Evolutionary conservation across 2,329 filamentous ascomycete genomes (phyloP).

Genomic region (Aspergillus vadensis): DNA sequence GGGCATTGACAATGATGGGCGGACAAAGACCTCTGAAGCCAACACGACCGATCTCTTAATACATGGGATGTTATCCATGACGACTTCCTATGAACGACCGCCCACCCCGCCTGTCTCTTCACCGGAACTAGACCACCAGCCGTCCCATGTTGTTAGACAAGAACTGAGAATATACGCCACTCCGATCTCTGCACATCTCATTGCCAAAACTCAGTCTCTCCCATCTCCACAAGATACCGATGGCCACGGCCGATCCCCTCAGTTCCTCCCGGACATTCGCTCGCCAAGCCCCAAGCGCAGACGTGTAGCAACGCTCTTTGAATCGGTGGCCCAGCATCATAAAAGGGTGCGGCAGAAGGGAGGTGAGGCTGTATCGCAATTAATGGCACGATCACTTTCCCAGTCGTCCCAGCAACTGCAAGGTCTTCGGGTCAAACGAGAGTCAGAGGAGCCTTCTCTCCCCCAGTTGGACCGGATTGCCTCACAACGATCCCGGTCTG

Average conservation of each 20-base stretch:
- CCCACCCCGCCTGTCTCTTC: conserved; percentile 41
- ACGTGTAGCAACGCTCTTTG: conserved; percentile 46
- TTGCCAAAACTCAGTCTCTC: conserved; percentile 37
- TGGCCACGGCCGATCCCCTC: conserved; percentile 26
- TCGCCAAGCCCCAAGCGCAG: conserved; percentile 47
- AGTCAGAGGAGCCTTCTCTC: conserved; percentile 35
- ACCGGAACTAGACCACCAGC: conserved; percentile 21
- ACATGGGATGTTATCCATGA: conserved; percentile 41
- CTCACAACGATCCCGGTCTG: conserved; percentile 35
- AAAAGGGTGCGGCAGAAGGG: conserved; percentile 43
- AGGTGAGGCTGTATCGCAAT: conserved; percentile 42
- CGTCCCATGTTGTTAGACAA: conserved; percentile 20
- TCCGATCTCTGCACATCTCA: conserved; percentile 37
- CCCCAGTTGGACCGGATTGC: conserved; percentile 32
- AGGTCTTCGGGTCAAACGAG: conserved; percentile 38
- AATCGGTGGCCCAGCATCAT: conserved; percentile 45
- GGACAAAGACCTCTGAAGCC: conserved; percentile 20
- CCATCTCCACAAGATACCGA: conserved; percentile 34
- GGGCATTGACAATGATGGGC: conserved; percentile 27
- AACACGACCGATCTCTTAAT: conserved; percentile 41
- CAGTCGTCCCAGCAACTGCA: conserved; percentile 35
- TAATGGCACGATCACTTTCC: conserved; percentile 39
- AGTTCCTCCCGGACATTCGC: conserved; percentile 42
- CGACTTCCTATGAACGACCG: conserved; percentile 30
- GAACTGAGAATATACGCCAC: conserved; percentile 42